Conservation (phyloP, 2,329 filamentous ascomycete species). For the Phaeoacremonium minimum region DNA sequence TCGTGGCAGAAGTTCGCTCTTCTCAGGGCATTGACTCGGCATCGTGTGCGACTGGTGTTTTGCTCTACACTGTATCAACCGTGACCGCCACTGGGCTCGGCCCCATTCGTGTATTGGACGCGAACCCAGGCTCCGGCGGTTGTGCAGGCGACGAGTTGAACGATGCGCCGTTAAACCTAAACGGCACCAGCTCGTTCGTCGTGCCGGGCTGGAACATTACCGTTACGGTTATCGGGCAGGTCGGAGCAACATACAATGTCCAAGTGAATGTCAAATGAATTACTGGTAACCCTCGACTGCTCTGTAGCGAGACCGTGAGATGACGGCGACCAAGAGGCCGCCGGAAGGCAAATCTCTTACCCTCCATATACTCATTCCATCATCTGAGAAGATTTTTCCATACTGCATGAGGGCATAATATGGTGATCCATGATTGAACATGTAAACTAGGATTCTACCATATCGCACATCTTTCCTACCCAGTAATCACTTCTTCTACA, state of each 20-base stretch:
- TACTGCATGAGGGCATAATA: too few species aligned
- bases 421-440: too few species aligned
- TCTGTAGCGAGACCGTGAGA: too few species aligned
- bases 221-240: conserved; percentile 15
- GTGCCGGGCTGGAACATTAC: conserved; percentile 16
- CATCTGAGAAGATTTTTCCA: too few species aligned
- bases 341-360: too few species aligned
- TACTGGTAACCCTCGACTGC: too few species aligned
- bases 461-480: too few species aligned
- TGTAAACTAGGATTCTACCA: too few species aligned
- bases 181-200: conserved; percentile 13
- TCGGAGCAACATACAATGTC: conserved; percentile 2
- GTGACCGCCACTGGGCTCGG: conserved; percentile 19
- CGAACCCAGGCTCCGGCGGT: conserved; percentile 19
- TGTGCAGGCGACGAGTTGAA: conserved; percentile 31
- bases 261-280: conserved; percentile 2
- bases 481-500: too few species aligned
- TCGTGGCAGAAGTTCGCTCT: conserved; percentile 26
- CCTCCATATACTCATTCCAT: too few species aligned
- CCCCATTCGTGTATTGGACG: conserved; percentile 24
- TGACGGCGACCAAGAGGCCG: too few species aligned
- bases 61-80: conserved; percentile 29
- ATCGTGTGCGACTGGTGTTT: conserved; percentile 25
- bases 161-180: conserved; percentile 21
- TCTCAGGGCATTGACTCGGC: conserved; percentile 15